phyloP scores from a whole-genome alignment of 306 rosid genomes.

The Rosa persica region DNA sequence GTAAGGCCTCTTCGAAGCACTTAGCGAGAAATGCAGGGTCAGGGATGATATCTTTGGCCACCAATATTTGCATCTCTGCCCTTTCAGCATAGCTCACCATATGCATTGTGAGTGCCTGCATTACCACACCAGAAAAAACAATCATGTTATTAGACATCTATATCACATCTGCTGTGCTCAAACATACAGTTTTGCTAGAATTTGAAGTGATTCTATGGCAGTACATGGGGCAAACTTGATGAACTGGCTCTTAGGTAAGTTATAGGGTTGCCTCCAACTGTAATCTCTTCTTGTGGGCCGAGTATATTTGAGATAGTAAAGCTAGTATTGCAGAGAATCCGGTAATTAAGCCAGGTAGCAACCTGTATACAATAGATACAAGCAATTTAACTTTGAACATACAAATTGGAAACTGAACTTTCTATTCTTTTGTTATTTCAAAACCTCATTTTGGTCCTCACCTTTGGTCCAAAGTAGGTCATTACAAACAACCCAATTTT shows the following conservation, averaged over 20 bases:
- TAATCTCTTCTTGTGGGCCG: slow-evolving; percentile 81
- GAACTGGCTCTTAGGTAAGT: slow-evolving; percentile 64
- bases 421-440: neutral
- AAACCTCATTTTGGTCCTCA: slow-evolving; percentile 9
- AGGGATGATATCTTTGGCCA: slow-evolving; percentile 84
- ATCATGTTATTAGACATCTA: neutral
- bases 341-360: slow-evolving; percentile 62
- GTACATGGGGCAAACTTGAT: slow-evolving; percentile 81
- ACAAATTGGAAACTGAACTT: neutral
- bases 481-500: slow-evolving; percentile 45
- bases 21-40: slow-evolving; percentile 80
- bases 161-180: neutral
- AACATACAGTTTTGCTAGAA: neutral
- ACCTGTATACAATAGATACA: slow-evolving; percentile 36
- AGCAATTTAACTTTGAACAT: neutral
- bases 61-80: slow-evolving; percentile 91
- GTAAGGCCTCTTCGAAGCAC: slow-evolving; percentile 83
- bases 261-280: slow-evolving; percentile 64
- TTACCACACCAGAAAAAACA: slow-evolving; percentile 23
- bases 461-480: slow-evolving; percentile 76
- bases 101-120: slow-evolving; percentile 76
- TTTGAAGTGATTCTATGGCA: neutral
- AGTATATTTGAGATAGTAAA: slow-evolving; percentile 78
- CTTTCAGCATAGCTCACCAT: slow-evolving; percentile 88
- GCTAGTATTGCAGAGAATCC: slow-evolving; percentile 72